Evolutionary conservation across 305 asterid species (phyloP).

Genomic region (Rubia peregrina): DNA sequence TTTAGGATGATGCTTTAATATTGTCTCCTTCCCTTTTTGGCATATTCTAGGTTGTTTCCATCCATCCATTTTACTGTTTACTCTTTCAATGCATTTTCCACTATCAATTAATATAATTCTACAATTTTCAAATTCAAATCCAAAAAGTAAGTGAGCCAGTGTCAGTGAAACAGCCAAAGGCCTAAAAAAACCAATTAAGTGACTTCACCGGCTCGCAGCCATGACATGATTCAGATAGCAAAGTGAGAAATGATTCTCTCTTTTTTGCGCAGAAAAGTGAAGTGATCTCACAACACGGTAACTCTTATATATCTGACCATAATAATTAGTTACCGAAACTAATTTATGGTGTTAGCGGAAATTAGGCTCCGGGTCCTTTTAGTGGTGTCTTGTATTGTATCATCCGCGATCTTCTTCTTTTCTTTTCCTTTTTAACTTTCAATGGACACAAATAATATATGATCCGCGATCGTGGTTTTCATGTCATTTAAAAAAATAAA

Average conservation of each 20-base stretch:
- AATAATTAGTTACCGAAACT: neutral
- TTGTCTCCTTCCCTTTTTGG: too few relatives aligned
- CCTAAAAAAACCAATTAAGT: neutral
- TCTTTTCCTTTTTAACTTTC: neutral
- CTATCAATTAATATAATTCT: too few relatives aligned
- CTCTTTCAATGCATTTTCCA: too few relatives aligned
- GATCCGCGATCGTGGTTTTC: too few relatives aligned
- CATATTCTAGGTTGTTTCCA: too few relatives aligned
- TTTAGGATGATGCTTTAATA: too few relatives aligned
- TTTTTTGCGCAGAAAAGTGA: neutral
- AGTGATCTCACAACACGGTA: neutral
- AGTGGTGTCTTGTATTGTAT: neutral
- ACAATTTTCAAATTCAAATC: too few relatives aligned
- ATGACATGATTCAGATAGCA: conserved; percentile 2
- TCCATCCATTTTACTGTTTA: too few relatives aligned
- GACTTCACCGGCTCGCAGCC: conserved; percentile 34
- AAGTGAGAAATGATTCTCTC: neutral
- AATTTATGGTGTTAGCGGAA: neutral
- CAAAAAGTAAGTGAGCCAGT: too few relatives aligned
- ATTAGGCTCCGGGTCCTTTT: conserved; percentile 1
- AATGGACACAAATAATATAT: too few relatives aligned
- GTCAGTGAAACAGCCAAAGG: too few relatives aligned
- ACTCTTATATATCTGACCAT: neutral
- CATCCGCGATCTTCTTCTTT: neutral
- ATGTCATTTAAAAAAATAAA: too few relatives aligned